phyloP scores from a whole-genome alignment of 352 stramenopile species.

The Phytophthora syringae region DNA sequence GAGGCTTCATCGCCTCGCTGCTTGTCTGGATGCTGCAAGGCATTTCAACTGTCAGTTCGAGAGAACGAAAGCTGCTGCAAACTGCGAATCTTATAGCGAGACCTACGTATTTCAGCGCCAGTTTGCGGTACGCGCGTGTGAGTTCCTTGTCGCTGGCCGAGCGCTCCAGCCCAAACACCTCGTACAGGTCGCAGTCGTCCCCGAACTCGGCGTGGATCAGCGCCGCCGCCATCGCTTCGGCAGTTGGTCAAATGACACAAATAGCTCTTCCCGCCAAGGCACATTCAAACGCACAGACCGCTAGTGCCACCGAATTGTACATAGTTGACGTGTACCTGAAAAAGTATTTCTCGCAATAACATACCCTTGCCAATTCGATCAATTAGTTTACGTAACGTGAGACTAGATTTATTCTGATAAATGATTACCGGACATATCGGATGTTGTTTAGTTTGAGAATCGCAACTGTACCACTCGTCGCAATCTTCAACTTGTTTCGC shows the following conservation, averaged over 20 bases:
- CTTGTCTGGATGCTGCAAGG: constrained; percentile 89
- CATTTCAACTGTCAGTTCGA: constrained; percentile 12
- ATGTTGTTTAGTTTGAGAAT: too few relatives aligned
- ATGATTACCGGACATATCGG: neutral
- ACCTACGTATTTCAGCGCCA: constrained; percentile 75
- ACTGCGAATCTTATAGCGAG: neutral
- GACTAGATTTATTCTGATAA: too few relatives aligned
- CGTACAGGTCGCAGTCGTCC: constrained; percentile 78
- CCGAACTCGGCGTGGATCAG: constrained; percentile 69
- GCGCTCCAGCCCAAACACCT: constrained; percentile 66
- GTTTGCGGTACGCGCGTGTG: constrained; percentile 71
- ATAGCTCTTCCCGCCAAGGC: constrained; percentile 10
- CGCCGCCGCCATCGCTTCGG: constrained; percentile 38
- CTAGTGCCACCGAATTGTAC: constrained; percentile 4
- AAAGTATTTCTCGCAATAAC: neutral
- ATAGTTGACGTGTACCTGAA: constrained; percentile 23
- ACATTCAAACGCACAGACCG: neutral
- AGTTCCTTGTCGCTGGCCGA: constrained; percentile 74
- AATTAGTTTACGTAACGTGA: too few relatives aligned
- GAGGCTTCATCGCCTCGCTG: constrained; percentile 74
- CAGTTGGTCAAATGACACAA: constrained; percentile 17
- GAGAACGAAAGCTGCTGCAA: too few relatives aligned
- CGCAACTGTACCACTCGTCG: constrained; percentile 1
- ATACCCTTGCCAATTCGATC: too few relatives aligned
- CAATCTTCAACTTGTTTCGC: constrained; percentile 38